Percentiles rank a stretch among this genome's conserved stretches.
These are phyloP conservation scores for Epithele typhae DNA, from an alignment of 768 basidiomycete species.

Conservation along the genomic window DNA sequence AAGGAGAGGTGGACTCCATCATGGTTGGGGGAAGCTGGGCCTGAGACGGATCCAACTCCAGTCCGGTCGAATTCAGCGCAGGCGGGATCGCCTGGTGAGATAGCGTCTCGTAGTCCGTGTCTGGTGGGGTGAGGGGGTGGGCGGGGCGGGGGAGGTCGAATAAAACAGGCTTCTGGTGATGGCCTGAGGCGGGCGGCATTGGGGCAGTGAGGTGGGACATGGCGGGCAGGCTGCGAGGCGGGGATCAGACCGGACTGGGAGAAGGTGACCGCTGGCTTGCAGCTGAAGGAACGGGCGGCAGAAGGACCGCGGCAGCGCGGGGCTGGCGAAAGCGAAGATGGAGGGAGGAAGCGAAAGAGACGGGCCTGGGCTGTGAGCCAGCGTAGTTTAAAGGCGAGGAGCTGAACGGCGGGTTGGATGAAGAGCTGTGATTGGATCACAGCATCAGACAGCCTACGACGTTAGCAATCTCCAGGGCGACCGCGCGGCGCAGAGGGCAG, in stretches of 20 bases:
- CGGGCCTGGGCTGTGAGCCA: slow-evolving; percentile 6
- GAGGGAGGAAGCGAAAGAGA: not conserved
- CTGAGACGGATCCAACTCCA: slow-evolving; percentile 12
- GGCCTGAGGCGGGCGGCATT: slow-evolving; percentile 6
- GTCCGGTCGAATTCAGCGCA: slow-evolving; percentile 14
- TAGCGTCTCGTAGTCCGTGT: slow-evolving; percentile 28
- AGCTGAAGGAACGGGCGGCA: slow-evolving; percentile 9
- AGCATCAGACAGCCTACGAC: slow-evolving; percentile 16
- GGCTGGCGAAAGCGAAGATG: no score
- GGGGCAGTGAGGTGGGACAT: slow-evolving; percentile 43
- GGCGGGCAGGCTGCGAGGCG: slow-evolving; percentile 3
- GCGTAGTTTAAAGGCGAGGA: slow-evolving; percentile 2
- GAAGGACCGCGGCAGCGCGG: not conserved
- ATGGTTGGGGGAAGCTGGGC: slow-evolving; percentile 4
- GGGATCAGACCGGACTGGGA: slow-evolving; percentile 7
- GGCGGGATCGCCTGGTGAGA: slow-evolving; percentile 10
- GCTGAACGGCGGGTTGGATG: not conserved
- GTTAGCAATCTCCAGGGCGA: slow-evolving; percentile 29
- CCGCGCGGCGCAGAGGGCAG: slow-evolving; percentile 16
- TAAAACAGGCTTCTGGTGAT: slow-evolving; percentile 38
- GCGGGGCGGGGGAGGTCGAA: slow-evolving; percentile 39
- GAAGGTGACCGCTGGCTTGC: slow-evolving; percentile 19
- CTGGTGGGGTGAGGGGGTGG: slow-evolving; percentile 30
- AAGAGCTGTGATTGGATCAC: slow-evolving; percentile 18
- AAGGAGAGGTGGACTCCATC: slow-evolving; percentile 5